Evolutionary conservation across 495 filamentous ascomycete genomes (phyloP).

Genomic region (Penicillium coffeae): DNA sequence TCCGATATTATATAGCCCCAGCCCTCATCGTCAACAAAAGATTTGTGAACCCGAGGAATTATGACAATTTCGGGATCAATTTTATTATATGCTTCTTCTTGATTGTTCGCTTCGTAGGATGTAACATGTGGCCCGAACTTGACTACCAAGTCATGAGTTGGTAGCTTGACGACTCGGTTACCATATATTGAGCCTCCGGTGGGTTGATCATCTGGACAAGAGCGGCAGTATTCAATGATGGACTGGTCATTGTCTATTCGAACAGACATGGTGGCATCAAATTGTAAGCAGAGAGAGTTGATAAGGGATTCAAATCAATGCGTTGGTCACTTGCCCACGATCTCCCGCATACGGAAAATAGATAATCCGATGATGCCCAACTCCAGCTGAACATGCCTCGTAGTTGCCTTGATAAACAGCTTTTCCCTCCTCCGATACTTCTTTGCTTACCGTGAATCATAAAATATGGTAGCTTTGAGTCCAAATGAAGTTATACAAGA

Average conservation of each 20-base stretch:
- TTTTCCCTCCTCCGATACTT: too few relatives aligned
- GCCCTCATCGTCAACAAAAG: slow-evolving; percentile 1
- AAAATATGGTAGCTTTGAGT: too few relatives aligned
- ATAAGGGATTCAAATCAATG: too few relatives aligned
- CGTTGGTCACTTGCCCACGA: too few relatives aligned
- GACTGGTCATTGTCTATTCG: background rate
- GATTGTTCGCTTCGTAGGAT: slow-evolving; percentile 3
- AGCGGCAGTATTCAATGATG: slow-evolving; percentile 1
- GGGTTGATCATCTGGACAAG: background rate
- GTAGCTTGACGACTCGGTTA: slow-evolving; percentile 1
- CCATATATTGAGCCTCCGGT: slow-evolving; percentile 1
- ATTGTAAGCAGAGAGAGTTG: background rate
- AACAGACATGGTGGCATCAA: background rate
- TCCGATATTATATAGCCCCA: slow-evolving; percentile 1
- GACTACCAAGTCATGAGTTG: slow-evolving; percentile 1
- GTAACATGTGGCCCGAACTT: slow-evolving; percentile 1
- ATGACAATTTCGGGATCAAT: background rate
- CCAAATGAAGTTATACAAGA: too few relatives aligned
- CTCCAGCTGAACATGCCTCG: too few relatives aligned
- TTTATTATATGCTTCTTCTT: slow-evolving; percentile 2
- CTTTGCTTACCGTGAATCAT: too few relatives aligned
- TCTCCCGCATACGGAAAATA: too few relatives aligned
- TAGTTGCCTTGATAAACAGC: too few relatives aligned
- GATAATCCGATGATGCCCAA: too few relatives aligned
- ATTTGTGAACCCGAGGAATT: background rate